Conservation (phyloP, 495 filamentous ascomycete genomes). For the Clohesyomyces aquaticus region DNA sequence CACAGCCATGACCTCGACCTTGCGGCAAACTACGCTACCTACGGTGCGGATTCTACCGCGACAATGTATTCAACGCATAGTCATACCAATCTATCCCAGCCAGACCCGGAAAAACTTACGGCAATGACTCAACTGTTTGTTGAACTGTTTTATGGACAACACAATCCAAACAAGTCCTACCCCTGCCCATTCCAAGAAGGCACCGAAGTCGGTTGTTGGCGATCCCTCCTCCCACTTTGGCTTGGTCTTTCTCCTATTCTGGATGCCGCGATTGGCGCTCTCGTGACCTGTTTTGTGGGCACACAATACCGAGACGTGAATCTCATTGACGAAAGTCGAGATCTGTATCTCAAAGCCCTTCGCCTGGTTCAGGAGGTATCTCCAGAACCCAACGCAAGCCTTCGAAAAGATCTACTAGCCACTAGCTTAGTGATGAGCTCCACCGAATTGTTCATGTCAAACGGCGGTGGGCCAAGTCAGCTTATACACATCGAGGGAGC, state of each 20-base stretch:
- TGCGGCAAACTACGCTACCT: background rate
- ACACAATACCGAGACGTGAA: constrained; percentile 21
- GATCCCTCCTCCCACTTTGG: constrained; percentile 22
- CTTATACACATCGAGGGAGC: constrained; percentile 30
- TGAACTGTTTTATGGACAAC: constrained; percentile 27
- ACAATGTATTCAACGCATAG: background rate
- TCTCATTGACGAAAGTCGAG: constrained; percentile 17
- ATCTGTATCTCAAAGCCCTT: constrained; percentile 25
- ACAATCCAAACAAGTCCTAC: background rate
- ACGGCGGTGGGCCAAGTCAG: constrained; percentile 25
- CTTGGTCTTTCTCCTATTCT: constrained; percentile 21
- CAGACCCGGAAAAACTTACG: constrained; percentile 21
- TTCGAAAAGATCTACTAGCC: constrained; percentile 20
- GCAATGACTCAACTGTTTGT: constrained; percentile 26
- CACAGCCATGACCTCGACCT: constrained; percentile 4
- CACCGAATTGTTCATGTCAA: constrained; percentile 27
- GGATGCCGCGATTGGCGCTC: constrained; percentile 29
- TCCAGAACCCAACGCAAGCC: constrained; percentile 1
- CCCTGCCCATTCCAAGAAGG: constrained; percentile 13
- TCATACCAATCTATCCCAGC: background rate
- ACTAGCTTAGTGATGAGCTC: constrained; percentile 32
- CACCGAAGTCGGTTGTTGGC: constrained; percentile 24
- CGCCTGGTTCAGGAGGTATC: constrained; percentile 22
- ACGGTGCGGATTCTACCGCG: background rate
- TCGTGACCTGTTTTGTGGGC: constrained; percentile 25